Base-by-base conservation (phyloP, 108 stramenopile genomes). In the Nitzschia inconspicua region DNA sequence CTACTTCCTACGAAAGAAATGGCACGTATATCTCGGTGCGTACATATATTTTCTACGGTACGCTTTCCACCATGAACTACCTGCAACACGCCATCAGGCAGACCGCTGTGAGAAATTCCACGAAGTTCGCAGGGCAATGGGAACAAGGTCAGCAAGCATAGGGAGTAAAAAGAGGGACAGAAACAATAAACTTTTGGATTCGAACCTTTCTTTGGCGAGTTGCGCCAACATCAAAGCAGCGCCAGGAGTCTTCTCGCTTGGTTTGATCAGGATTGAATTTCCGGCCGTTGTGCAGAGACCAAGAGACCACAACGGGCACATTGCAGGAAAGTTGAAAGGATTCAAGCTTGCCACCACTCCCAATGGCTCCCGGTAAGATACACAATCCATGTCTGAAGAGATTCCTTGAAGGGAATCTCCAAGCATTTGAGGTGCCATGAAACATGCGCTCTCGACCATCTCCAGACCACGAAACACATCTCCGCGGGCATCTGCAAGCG, bases 321-420 rank as follows among this genome's bases (percentile, higher is more conserved):
- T 96, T 37, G 93, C 91, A 5, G 95, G 95, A 70, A 95, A 95
- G 82, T 98, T 98, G 79, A 97, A 96, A 14, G 97, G 96, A 53
- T 34, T 43, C 56, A 91, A 89, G 31, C 97, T 95, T 23, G 96
- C 95, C 56, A 82, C 83, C 3, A 98, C 96, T 25, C 97, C 97
- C 36, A 98, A 53, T 8, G 97, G 95, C 66, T 94, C 82, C 32
- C 96, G 87, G 63, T 91, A 95, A 8, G 78, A 82, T 54, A 94
- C 70, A 19, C 81, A 86, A 72, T 97, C 96, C 35, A 96, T 49
- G 42, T 80, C 89, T 39, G 44, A 49, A 6, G 88, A 65, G 28
- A 97, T 60, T 42, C 85, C 85, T 11, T 64, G 79, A 31, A 95
- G 60, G 6, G 93, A 79, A 57, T 98, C 96, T 13, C 97, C 97